Evolutionary conservation across 805 yeast genomes (phyloP).

Genomic region (Saturnispora serradocipensis): DNA sequence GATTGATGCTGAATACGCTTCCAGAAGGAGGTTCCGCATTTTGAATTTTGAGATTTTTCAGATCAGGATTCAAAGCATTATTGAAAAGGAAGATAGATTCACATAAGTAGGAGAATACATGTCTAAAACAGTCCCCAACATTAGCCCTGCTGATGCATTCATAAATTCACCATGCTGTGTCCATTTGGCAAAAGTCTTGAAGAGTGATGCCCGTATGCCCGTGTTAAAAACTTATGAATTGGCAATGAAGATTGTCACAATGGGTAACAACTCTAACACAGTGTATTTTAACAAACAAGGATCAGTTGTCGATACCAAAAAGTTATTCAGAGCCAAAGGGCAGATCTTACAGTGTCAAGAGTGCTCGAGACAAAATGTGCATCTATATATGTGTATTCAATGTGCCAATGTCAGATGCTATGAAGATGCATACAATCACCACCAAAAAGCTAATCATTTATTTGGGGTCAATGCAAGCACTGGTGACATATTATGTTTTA

Average conservation of each 20-base stretch:
- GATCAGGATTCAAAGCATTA: not conserved
- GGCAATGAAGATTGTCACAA: slow-evolving; percentile 36
- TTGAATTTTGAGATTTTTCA: not conserved
- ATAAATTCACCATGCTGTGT: slow-evolving; percentile 37
- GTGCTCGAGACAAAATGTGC: slow-evolving; percentile 28
- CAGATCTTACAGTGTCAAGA: slow-evolving; percentile 42
- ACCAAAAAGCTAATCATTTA: slow-evolving; percentile 39
- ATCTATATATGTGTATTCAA: slow-evolving; percentile 56
- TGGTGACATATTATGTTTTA: slow-evolving; percentile 69
- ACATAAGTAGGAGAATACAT: not conserved
- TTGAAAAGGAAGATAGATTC: not conserved
- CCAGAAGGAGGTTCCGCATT: not conserved
- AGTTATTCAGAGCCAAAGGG: slow-evolving; percentile 34
- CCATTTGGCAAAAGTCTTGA: slow-evolving; percentile 40
- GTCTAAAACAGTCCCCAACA: slow-evolving; percentile 4
- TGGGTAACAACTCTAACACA: slow-evolving; percentile 8
- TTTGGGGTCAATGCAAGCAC: slow-evolving; percentile 54
- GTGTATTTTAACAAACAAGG: slow-evolving; percentile 30
- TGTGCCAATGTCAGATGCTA: slow-evolving; percentile 73
- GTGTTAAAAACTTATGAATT: slow-evolving; percentile 42
- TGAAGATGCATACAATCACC: slow-evolving; percentile 42
- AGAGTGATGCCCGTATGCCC: slow-evolving; percentile 39
- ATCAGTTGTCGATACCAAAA: slow-evolving; percentile 28
- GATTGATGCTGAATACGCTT: not conserved
- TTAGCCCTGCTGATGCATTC: slow-evolving; percentile 13